Evolutionary conservation across 805 yeast species (phyloP).

Genomic region (Schwanniomyces pseudopolymorphus): DNA sequence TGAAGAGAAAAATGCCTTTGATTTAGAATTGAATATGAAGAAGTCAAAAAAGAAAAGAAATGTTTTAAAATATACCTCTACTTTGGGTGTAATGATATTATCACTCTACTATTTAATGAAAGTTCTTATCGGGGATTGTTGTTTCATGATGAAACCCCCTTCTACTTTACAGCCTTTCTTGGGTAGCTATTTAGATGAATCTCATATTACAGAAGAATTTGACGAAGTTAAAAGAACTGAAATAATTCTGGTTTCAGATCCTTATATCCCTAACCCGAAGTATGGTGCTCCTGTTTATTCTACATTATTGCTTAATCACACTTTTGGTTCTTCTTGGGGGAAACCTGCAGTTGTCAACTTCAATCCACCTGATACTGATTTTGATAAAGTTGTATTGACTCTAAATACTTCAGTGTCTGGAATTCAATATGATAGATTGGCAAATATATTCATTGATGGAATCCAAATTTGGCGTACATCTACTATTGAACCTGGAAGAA

Average conservation of each 20-base stretch:
- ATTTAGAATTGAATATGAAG: background rate
- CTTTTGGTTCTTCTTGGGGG: constrained; percentile 65
- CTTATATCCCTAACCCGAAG: constrained; percentile 19
- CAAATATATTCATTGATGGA: constrained; percentile 61
- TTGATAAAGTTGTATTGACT: constrained; percentile 53
- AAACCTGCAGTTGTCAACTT: constrained; percentile 45
- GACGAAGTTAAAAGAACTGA: constrained; percentile 6
- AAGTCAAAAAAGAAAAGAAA: background rate
- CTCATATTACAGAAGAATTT: background rate
- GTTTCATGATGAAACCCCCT: background rate
- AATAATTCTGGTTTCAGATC: constrained; percentile 26
- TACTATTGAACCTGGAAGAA: constrained; percentile 61
- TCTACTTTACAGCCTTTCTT: background rate
- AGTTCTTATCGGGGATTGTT: background rate
- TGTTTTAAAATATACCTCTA: background rate
- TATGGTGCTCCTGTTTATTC: constrained; percentile 39
- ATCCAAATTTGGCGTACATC: constrained; percentile 81
- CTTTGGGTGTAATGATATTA: background rate
- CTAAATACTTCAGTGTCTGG: constrained; percentile 55
- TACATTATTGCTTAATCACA: constrained; percentile 40
- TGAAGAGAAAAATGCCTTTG: background rate
- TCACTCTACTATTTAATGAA: background rate
- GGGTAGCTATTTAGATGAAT: background rate
- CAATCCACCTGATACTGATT: constrained; percentile 43
- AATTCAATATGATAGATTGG: constrained; percentile 64